phyloP scores from a whole-genome alignment of 371 early-diverging fungal species.

The Haplosporangium sp. region DNA sequence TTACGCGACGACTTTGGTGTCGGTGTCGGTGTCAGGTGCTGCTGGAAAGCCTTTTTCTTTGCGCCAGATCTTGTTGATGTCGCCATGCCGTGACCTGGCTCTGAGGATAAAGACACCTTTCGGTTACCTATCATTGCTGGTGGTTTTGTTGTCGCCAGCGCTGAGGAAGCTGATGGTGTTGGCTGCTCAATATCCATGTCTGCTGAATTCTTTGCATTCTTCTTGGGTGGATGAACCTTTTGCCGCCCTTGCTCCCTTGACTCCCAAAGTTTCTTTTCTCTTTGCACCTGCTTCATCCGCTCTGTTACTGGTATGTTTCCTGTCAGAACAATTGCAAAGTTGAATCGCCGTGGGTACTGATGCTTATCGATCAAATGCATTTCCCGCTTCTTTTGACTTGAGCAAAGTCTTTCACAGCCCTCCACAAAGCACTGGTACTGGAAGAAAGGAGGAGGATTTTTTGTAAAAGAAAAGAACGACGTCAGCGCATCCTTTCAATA shows the following conservation, averaged over 20 bases:
- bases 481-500: not conserved
- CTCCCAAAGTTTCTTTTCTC: constrained; percentile 8
- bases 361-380: constrained; percentile 78
- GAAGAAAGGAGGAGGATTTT: constrained; percentile 7
- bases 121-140: not conserved
- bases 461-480: not conserved
- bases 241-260: constrained; percentile 18
- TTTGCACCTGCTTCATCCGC: constrained; percentile 22
- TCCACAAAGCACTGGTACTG: constrained; percentile 83
- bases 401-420: constrained; percentile 63
- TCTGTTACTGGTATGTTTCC: constrained; percentile 60
- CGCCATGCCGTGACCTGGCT: not conserved
- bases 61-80: not conserved
- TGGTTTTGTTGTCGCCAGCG: not conserved
- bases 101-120: not conserved
- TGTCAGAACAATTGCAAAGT: constrained; percentile 70
- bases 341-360: constrained; percentile 69
- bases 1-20: not conserved
- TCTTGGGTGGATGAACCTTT: not conserved
- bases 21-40: constrained; percentile 14
- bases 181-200: constrained; percentile 25
- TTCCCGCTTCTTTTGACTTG: constrained; percentile 63
- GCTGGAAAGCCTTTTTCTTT: constrained; percentile 28
- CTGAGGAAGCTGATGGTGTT: not conserved
- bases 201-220: not conserved